Base-by-base conservation (phyloP, 202 grass and related monocot species). In the Thinopyrum obtusiflorum region DNA sequence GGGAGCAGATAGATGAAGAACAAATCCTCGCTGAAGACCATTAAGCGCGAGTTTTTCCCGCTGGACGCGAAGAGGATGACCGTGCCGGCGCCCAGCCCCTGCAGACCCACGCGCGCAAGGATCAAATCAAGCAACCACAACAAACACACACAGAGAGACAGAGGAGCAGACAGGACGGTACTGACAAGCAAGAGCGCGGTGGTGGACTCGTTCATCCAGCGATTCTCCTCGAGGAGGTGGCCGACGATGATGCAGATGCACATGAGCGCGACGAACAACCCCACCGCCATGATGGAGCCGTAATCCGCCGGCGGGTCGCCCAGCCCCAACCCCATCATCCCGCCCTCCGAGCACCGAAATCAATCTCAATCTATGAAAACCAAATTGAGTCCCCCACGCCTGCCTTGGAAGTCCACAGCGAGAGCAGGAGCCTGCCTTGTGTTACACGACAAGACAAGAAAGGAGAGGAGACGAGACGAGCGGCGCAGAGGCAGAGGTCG, bases 1-100 rank as follows among this genome's bases (percentile, higher is more conserved):
- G 93, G 93, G 14, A 94, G 93, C 84, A 94, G 72, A 69, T 94
- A 94, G 7, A 94, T 94, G 84, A 94, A 94, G 93, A 94, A 94
- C 9, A 94, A 80, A 32, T 94, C 90, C 77, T 94, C 92, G 61
- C 92, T 94, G 71, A 94, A 94, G 13, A 85, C 40, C 7, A 94
- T 67, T 20, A 95, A 37, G 11, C 82, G 90, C 26, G 93, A 95
- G 18, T 89, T 79, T 84, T 85, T 90, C 86, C 83, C 77, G 60
- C 85, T 84, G 4, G 90, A 92, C 21, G 77, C 87, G 23, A 94
- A 39, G 25, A 95, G 74, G 71, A 95, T 90, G 11, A 95, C 86
- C 0, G 36, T 81, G 26, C 93, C 93, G 4, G 93, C 85, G n/a
- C 90, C 91, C 32, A 95, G 32, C 78, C 93, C 93, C 93, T 94